A percentile compares a stretch with the other conserved stretches of the same genome.
Conservation (phyloP, 768 basidiomycete genomes). For the Leucocoprinus sp. region DNA sequence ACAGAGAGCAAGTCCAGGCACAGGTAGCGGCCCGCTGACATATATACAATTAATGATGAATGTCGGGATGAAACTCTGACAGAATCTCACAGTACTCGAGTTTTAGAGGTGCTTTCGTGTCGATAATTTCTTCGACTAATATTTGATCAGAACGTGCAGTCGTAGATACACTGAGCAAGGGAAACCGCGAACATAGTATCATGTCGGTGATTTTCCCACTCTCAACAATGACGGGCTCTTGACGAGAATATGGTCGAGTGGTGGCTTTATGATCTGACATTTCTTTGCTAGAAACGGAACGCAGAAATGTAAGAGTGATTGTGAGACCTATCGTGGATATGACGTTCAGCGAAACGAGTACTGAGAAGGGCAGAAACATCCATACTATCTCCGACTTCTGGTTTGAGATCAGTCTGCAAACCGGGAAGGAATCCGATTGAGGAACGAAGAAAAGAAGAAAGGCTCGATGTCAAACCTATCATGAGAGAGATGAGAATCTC, state of each 20-base stretch:
- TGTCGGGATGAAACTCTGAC: background rate
- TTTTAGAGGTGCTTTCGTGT: constrained; percentile 22
- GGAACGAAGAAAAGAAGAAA: constrained; percentile 54
- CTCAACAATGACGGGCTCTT: background rate
- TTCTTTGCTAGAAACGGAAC: constrained; percentile 10
- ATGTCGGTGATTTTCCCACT: background rate
- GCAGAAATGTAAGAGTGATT: constrained; percentile 40
- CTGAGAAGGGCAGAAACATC: background rate
- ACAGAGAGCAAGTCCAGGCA: constrained; percentile 40
- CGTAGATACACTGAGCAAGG: background rate
- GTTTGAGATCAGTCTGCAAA: constrained; percentile 42
- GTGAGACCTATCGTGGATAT: constrained; percentile 36
- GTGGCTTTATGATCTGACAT: constrained; percentile 14
- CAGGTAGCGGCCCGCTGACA: constrained; percentile 25
- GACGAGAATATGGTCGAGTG: background rate
- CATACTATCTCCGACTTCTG: constrained; percentile 41
- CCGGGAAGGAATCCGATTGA: constrained; percentile 58
- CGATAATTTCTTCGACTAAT: constrained; percentile 18
- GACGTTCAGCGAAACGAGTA: background rate
- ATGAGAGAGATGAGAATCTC: background rate
- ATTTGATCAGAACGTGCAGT: background rate
- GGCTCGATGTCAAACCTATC: constrained; percentile 47
- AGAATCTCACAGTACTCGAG: constrained; percentile 18
- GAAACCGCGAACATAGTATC: background rate
- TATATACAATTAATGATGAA: background rate